phyloP scores from a whole-genome alignment of 306 rosid species.

The Clitoria ternatea region DNA sequence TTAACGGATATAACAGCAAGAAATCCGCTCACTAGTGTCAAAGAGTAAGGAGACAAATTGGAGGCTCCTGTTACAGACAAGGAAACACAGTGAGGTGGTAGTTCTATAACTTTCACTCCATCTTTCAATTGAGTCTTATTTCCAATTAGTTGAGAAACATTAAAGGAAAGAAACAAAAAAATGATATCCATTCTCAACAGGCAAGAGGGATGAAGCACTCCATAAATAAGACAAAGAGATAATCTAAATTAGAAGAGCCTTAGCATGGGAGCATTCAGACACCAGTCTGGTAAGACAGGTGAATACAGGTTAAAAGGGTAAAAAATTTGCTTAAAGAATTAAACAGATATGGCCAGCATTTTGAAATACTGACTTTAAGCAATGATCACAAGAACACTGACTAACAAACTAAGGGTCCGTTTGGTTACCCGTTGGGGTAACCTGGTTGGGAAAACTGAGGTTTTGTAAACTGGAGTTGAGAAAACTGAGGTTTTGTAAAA shows the following conservation, averaged over 20 bases:
- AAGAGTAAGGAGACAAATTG: conserved; percentile 62
- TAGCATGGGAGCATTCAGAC: not conserved
- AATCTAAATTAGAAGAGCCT: not conserved
- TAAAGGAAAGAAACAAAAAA: not conserved
- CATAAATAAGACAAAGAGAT: not conserved
- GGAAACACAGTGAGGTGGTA: not conserved
- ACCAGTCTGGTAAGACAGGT: conserved; percentile 1
- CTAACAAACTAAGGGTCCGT: too few relatives aligned
- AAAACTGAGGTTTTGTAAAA: too few relatives aligned
- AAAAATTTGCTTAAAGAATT: not conserved
- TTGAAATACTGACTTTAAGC: not conserved
- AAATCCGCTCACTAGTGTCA: conserved; percentile 80
- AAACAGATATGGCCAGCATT: not conserved
- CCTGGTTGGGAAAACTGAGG: too few relatives aligned
- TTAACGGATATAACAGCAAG: conserved; percentile 88
- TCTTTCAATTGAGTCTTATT: not conserved
- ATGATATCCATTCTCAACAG: not conserved
- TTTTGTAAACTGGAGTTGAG: too few relatives aligned
- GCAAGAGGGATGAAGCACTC: not conserved
- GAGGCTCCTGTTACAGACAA: conserved; percentile 46
- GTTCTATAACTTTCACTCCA: conserved; percentile 4
- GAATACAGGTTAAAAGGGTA: not conserved
- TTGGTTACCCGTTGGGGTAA: too few relatives aligned
- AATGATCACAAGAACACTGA: not conserved
- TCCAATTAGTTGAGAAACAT: not conserved